Conservation (phyloP, 106 monocot genomes). For the Acorus gramineus region DNA sequence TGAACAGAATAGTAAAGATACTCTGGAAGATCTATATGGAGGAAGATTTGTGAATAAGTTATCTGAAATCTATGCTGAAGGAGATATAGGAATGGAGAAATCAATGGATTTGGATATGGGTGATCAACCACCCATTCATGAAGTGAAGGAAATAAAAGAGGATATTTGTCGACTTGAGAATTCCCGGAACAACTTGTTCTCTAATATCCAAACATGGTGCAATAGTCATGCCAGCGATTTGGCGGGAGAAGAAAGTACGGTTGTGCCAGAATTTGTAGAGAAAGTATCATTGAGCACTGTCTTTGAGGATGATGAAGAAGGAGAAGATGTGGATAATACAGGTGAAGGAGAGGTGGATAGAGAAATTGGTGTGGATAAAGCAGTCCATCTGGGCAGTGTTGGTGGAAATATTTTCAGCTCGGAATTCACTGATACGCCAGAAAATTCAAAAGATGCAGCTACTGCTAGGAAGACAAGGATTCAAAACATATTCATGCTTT, state of each 20-base stretch:
- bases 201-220: no score
- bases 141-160: constrained; percentile 61
- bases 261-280: constrained; percentile 15
- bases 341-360: constrained; percentile 54
- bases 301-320: constrained; percentile 59
- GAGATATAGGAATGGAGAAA: constrained; percentile 63
- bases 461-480: constrained; percentile 62
- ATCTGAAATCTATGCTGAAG: constrained; percentile 35
- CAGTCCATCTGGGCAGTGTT: not conserved
- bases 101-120: constrained; percentile 88
- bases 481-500: constrained; percentile 90
- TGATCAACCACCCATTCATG: constrained; percentile 35
- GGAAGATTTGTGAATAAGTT: constrained; percentile 38
- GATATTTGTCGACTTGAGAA: constrained; percentile 1
- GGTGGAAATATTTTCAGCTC: not conserved
- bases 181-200: not conserved
- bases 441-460: constrained; percentile 16
- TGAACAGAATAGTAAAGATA: constrained; percentile 5
- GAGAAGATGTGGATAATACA: constrained; percentile 32
- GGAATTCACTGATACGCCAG: not conserved
- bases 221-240: not conserved
- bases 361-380: constrained; percentile 49
- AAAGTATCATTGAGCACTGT: constrained; percentile 66
- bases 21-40: constrained; percentile 16
- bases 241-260: constrained; percentile 12